Evolutionary conservation across 305 asterid genomes (phyloP).

Genomic region (Coffea humblotiana): DNA sequence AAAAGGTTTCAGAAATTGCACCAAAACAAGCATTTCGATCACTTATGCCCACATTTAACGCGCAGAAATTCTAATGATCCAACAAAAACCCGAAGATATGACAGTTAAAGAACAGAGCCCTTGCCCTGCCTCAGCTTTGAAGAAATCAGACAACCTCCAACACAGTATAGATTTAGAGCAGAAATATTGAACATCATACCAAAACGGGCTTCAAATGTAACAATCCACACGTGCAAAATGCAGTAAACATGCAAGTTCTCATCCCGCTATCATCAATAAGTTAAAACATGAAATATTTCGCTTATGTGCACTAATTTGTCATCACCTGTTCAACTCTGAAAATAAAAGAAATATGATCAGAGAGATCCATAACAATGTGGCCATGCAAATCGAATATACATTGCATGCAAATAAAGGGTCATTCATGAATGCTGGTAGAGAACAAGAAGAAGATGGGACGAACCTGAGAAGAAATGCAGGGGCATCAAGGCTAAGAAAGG

Average conservation of each 20-base stretch:
- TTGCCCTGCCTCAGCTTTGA: not conserved
- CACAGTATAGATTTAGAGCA: not conserved
- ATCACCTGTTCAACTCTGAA: conserved; percentile 1
- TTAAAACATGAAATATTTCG: conserved; percentile 6
- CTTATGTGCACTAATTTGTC: not conserved
- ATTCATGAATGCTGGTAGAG: not conserved
- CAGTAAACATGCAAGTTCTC: not conserved
- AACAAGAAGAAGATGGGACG: conserved; percentile 10
- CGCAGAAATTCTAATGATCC: not conserved
- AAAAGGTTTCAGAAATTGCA: not conserved
- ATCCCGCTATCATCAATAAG: not conserved
- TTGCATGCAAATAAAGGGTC: conserved; percentile 2
- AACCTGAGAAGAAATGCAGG: conserved; percentile 35
- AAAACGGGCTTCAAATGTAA: not conserved
- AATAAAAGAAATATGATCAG: not conserved
- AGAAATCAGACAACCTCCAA: not conserved
- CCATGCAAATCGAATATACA: not conserved
- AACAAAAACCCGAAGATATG: not conserved
- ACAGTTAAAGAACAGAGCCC: not conserved
- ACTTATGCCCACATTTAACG: not conserved
- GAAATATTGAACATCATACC: not conserved
- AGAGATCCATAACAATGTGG: not conserved
- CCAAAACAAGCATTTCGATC: not conserved
- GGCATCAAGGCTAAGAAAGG: conserved; percentile 14
- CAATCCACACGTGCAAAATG: not conserved